These are phyloP conservation scores for Boletus reticuloceps DNA, from an alignment of 768 basidiomycete genomes.

Conservation along the genomic window DNA sequence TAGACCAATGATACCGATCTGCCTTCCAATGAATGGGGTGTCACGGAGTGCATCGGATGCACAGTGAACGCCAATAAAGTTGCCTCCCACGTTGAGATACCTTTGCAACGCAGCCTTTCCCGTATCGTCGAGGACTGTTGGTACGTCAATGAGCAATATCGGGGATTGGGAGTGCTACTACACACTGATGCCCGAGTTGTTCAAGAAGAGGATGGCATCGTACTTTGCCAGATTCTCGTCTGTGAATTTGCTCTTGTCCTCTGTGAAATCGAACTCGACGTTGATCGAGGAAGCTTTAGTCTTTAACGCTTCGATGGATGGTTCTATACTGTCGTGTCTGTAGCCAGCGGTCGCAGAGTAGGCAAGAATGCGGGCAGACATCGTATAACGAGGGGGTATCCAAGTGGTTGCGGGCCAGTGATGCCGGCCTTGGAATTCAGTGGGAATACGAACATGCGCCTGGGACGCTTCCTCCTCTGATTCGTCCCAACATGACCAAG, in stretches of 20 bases:
- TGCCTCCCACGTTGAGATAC: slow-evolving; percentile 67
- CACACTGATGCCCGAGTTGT: slow-evolving; percentile 66
- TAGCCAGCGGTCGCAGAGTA: slow-evolving; percentile 62
- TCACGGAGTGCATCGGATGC: slow-evolving; percentile 60
- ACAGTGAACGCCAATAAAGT: slow-evolving; percentile 68
- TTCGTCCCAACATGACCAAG: slow-evolving; percentile 2
- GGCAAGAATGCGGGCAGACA: slow-evolving; percentile 46
- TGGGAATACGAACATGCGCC: slow-evolving; percentile 10
- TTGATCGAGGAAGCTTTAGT: slow-evolving; percentile 43
- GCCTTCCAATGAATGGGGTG: slow-evolving; percentile 52
- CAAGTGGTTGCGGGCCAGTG: too few species aligned
- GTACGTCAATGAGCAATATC: background rate
- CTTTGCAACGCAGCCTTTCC: slow-evolving; percentile 61
- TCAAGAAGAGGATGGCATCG: slow-evolving; percentile 68
- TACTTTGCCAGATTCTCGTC: slow-evolving; percentile 51
- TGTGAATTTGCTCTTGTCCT: slow-evolving; percentile 57
- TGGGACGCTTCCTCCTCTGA: background rate
- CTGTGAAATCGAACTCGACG: slow-evolving; percentile 60
- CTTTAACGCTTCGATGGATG: slow-evolving; percentile 57
- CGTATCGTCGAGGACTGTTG: slow-evolving; percentile 50
- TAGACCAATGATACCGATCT: slow-evolving; percentile 43
- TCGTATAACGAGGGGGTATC: background rate
- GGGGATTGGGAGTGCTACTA: background rate
- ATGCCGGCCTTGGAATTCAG: slow-evolving; percentile 16
- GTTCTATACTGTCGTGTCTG: slow-evolving; percentile 75